Evolutionary conservation across 2,329 filamentous ascomycete genomes (phyloP), one percentile per base, ranked within the genome.

Genomic region (Scedosporium apiospermum): DNA sequence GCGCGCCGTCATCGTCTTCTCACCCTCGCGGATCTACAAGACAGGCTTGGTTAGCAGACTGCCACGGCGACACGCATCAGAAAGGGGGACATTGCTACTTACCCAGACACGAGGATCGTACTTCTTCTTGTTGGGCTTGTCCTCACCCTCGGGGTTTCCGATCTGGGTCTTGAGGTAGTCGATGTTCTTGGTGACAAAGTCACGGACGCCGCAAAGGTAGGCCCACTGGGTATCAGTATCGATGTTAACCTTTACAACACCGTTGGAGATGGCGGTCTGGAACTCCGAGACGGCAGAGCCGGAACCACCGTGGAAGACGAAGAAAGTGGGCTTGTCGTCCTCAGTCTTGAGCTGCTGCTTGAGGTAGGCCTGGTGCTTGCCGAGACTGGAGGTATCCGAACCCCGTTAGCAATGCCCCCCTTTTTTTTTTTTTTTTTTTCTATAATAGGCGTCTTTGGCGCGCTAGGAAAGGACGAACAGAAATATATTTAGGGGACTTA

Each of bases 101-200:
- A 96, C 91, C 93, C 93, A 96, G 74, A 97, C 91, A 78, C 92
- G 88, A 70, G 92, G 91, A 80, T 90, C 75, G 69, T 67, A 61
- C 63, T 82, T 88, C 82, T 97, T 98, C 90, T 99, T 99, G 88
- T 99, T 99, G 74, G 95, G 93, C 89, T 98, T 98, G 81, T 96
- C 91, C 21, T 86, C 88, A 65, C 93, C 93, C 60, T 98, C 93
- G 68, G 93, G 93, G 85, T 98, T 99, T 72, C 95, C 95, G 69
- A 99, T 89, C 72, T 91, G 85, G 65, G 83, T 86, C 80, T 84
- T 80, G 70, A 99, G 80, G 83, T 98, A 99, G 71, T 96, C 93
- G 81, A 96, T 93, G 86, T 97, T 97, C 76, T 86, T 89, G 72
- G 91, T 78, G 75, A 98, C 84, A 83, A 92, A 99, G 81, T 99